A percentile compares a stretch with the other conserved stretches of the same genome.
These are phyloP conservation scores for Diphasiastrum complanatum DNA, from an alignment of 83 land plant species.

Conservation along the genomic window DNA sequence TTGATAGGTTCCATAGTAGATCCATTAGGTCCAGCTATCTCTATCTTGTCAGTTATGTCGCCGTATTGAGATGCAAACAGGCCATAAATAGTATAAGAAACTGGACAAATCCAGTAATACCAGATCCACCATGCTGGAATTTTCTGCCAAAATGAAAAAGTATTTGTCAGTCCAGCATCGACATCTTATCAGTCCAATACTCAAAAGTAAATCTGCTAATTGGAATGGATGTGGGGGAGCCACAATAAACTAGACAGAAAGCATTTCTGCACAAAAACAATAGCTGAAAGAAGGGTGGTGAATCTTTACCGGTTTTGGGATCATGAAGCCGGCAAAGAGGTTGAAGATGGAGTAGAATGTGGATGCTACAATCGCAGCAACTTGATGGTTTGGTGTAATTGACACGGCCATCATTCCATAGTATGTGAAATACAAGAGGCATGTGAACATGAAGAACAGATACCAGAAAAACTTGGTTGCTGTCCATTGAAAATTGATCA, in stretches of 20 bases:
- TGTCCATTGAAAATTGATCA: background rate
- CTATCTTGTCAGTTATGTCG: conserved; percentile 27
- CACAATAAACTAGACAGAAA: background rate
- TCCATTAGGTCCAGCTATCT: conserved; percentile 34
- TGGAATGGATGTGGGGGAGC: too few relatives aligned
- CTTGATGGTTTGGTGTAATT: background rate
- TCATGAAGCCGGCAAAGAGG: background rate
- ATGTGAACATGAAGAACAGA: background rate
- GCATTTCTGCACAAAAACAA: background rate
- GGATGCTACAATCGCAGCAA: background rate
- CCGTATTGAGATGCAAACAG: conserved; percentile 60
- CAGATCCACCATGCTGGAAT: conserved; percentile 84
- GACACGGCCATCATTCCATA: background rate
- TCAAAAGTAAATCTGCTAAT: too few relatives aligned
- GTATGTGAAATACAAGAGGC: background rate
- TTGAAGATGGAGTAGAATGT: background rate
- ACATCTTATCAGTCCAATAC: too few relatives aligned
- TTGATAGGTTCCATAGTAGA: background rate
- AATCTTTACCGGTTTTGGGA: background rate
- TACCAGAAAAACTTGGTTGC: background rate
- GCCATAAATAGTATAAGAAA: conserved; percentile 75
- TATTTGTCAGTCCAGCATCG: too few relatives aligned
- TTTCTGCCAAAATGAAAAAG: conserved; percentile 35
- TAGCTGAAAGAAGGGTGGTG: background rate
- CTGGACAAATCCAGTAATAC: conserved; percentile 78